Percentiles rank a stretch among this genome's conserved stretches.
phyloP scores from a whole-genome alignment of 164 flowering plant species.

The Vitis riparia region DNA sequence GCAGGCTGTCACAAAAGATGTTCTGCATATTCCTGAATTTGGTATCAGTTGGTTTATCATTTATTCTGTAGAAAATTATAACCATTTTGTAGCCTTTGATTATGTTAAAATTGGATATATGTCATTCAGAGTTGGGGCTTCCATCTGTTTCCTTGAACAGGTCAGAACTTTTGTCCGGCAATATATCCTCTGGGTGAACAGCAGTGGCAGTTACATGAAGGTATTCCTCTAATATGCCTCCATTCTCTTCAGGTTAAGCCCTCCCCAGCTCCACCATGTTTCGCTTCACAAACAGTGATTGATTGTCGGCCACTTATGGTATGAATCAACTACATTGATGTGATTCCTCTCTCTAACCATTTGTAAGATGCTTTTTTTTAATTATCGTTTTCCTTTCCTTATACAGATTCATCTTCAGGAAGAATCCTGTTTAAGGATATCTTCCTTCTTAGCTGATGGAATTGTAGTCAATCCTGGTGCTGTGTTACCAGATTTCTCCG shows the following conservation, averaged over 20 bases:
- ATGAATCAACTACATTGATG: conserved; percentile 9
- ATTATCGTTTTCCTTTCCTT: conserved; percentile 8
- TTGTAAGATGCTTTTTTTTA: not conserved
- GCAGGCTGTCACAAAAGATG: conserved; percentile 41
- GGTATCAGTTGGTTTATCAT: conserved; percentile 41
- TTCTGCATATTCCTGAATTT: conserved; percentile 58
- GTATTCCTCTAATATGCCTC: conserved; percentile 66
- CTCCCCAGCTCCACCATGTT: conserved; percentile 76
- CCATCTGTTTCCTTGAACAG: conserved; percentile 35
- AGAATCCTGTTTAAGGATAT: conserved; percentile 88
- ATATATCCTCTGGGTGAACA: conserved; percentile 84
- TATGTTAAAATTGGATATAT: not conserved
- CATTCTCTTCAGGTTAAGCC: conserved; percentile 83
- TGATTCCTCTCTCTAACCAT: not conserved
- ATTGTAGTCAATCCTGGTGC: conserved; percentile 72
- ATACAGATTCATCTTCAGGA: conserved; percentile 90
- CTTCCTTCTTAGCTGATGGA: conserved; percentile 92
- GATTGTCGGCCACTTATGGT: conserved; percentile 91
- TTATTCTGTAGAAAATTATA: not conserved
- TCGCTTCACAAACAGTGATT: conserved; percentile 81
- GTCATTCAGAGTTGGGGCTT: conserved; percentile 6
- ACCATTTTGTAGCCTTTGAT: not conserved
- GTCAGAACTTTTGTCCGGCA: conserved; percentile 69
- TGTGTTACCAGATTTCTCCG: conserved; percentile 83
- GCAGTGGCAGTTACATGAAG: conserved; percentile 46